Percentiles rank a stretch among this genome's conserved stretches.
phyloP scores from a whole-genome alignment of 2,329 filamentous ascomycete species.

The Decorospora gaudefroyi region DNA sequence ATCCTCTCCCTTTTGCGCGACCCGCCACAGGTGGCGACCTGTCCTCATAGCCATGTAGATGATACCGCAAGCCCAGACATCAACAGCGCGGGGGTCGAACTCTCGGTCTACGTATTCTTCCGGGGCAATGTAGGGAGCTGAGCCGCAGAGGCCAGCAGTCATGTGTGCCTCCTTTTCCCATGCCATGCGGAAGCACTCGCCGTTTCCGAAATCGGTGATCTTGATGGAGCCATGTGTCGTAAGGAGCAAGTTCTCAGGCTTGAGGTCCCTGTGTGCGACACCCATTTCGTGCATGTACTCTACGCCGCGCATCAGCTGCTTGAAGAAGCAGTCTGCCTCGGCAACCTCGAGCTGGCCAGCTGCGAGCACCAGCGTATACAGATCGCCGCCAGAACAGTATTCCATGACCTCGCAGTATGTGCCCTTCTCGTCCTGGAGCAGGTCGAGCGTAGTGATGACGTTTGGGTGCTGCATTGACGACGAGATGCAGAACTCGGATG shows the following conservation, averaged over 20 bases:
- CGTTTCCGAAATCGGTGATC: conserved; percentile 98
- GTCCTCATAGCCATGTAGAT: conserved; percentile 99
- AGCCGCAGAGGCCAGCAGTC: conserved; percentile 95
- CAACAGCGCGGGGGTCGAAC: conserved; percentile 96
- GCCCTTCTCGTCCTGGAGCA: conserved; percentile 93
- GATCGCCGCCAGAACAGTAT: conserved; percentile 93
- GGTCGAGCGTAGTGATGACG: conserved; percentile 94
- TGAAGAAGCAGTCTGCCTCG: conserved; percentile 98
- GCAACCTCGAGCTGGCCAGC: conserved; percentile 88
- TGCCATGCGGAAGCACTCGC: conserved; percentile 98
- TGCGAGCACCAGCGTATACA: conserved; percentile 90
- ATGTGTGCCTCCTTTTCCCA: conserved; percentile 99
- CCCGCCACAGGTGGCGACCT: conserved; percentile 90
- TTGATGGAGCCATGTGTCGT: conserved; percentile 92
- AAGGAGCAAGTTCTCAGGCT: conserved; percentile 93
- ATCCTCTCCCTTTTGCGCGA: conserved; percentile 96
- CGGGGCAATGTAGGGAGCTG: conserved; percentile 94
- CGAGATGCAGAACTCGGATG: conserved; percentile 97
- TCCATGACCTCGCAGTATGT: conserved; percentile 99
- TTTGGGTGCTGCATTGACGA: conserved; percentile 96
- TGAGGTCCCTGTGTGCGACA: conserved; percentile 93
- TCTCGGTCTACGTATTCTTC: conserved; percentile 96
- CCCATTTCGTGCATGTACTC: conserved; percentile 99
- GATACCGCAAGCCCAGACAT: conserved; percentile 97
- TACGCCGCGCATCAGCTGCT: conserved; percentile 98